These are phyloP conservation scores for Closterium sp. DNA, from an alignment of 139 green algal species.

Conservation along the genomic window DNA sequence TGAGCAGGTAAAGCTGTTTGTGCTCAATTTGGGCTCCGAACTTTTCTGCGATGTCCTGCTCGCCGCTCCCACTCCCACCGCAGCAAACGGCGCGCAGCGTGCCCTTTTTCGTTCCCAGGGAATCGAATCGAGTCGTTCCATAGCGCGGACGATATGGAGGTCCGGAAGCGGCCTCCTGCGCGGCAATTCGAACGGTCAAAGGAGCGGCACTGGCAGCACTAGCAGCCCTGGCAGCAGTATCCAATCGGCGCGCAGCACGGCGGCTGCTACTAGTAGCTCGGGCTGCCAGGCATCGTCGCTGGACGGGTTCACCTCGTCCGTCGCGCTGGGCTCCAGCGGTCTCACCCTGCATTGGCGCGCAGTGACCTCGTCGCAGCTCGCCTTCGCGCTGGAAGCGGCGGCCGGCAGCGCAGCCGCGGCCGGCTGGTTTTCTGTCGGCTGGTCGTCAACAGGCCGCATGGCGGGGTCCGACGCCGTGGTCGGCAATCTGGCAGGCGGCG, in stretches of 20 bases:
- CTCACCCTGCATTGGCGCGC: background rate
- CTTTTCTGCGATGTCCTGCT: too few species aligned
- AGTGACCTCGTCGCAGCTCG: background rate
- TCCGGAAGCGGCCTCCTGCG: background rate
- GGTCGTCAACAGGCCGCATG: background rate
- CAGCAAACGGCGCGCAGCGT: background rate
- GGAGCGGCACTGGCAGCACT: background rate
- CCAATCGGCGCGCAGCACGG: too few species aligned
- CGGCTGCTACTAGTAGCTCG: background rate
- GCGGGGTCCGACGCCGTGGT: background rate
- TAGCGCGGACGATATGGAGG: background rate
- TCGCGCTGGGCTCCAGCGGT: background rate
- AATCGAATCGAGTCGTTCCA: background rate
- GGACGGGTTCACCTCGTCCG: background rate
- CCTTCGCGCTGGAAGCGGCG: background rate
- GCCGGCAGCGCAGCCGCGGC: background rate
- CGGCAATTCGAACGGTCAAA: background rate
- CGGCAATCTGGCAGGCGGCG: background rate
- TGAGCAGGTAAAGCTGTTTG: too few species aligned
- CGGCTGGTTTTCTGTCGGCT: background rate
- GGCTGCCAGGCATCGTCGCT: background rate
- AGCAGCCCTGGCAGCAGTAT: background rate
- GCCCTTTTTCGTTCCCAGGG: background rate
- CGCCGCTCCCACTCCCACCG: too few species aligned
- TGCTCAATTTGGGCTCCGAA: too few species aligned